Percentiles rank a stretch among this genome's conserved stretches.
These are phyloP conservation scores for Rostrohypoxylon terebratum DNA, from an alignment of 495 filamentous ascomycete genomes.

Conservation along the genomic window DNA sequence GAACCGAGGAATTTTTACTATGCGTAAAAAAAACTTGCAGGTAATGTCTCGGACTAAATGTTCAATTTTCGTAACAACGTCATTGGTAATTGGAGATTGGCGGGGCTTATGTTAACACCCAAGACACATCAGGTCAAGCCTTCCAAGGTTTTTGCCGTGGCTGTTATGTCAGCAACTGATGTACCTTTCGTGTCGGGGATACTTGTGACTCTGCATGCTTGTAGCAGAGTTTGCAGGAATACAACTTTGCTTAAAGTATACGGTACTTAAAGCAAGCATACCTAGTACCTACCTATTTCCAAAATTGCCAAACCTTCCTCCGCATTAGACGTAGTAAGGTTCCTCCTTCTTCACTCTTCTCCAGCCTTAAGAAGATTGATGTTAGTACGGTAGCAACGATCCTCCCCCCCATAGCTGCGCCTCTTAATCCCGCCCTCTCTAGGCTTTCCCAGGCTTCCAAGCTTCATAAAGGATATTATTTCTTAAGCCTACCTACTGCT, in stretches of 20 bases:
- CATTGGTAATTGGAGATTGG: slow-evolving; percentile 32
- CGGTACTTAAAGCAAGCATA: background rate
- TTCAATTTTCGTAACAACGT: slow-evolving; percentile 29
- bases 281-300: no score
- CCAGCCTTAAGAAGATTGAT: background rate
- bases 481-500: background rate
- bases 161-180: slow-evolving; percentile 22
- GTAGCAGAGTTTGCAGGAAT: background rate
- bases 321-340: background rate
- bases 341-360: background rate
- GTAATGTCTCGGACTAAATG: slow-evolving; percentile 19
- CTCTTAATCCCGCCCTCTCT: slow-evolving; percentile 14
- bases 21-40: background rate
- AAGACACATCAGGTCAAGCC: background rate
- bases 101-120: slow-evolving; percentile 11
- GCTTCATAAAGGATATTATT: background rate
- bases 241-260: slow-evolving; percentile 1
- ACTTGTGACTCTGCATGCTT: background rate
- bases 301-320: no score
- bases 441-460: slow-evolving; percentile 2
- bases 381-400: background rate
- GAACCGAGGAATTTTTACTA: background rate
- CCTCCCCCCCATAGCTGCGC: slow-evolving; percentile 14
- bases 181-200: background rate
- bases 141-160: background rate